phyloP scores from a whole-genome alignment of 78 protist genomes.

The Dictyostelium brefeldianum region DNA sequence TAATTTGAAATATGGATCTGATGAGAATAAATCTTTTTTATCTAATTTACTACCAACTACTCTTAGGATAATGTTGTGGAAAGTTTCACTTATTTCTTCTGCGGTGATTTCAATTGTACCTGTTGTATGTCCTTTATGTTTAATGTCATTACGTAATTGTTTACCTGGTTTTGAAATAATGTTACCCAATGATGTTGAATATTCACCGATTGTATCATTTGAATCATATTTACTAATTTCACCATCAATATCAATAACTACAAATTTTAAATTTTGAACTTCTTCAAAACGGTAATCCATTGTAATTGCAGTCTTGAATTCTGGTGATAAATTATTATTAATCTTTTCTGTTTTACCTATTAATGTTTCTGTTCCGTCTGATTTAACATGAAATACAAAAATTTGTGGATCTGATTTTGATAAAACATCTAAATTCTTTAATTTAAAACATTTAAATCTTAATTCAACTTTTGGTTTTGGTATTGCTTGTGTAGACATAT shows the following conservation, averaged over 20 bases:
- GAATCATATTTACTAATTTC: neutral
- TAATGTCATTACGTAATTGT: neutral
- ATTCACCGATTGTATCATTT: conserved; percentile 9
- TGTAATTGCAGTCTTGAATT: neutral
- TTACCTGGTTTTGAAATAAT: conserved; percentile 7
- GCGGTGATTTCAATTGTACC: conserved; percentile 36
- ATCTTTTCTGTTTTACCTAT: conserved; percentile 57
- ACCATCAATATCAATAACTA: conserved; percentile 41
- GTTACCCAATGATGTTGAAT: neutral
- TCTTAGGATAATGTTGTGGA: neutral
- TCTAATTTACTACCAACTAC: neutral
- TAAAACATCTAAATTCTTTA: conserved; percentile 5
- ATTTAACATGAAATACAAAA: neutral
- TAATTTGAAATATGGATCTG: conserved; percentile 83
- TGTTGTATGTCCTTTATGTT: neutral
- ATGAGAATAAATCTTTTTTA: conserved; percentile 13
- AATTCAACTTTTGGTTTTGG: conserved; percentile 14
- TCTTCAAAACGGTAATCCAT: conserved; percentile 37
- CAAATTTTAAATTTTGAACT: conserved; percentile 20
- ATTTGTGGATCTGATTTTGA: conserved; percentile 45
- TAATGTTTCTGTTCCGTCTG: neutral
- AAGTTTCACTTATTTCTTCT: conserved; percentile 7
- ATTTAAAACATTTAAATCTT: conserved; percentile 7
- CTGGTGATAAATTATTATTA: conserved; percentile 41
- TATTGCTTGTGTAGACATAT: neutral